phyloP scores from a whole-genome alignment of 495 filamentous ascomycete species.

The Penicillium macrosclerotiorum region DNA sequence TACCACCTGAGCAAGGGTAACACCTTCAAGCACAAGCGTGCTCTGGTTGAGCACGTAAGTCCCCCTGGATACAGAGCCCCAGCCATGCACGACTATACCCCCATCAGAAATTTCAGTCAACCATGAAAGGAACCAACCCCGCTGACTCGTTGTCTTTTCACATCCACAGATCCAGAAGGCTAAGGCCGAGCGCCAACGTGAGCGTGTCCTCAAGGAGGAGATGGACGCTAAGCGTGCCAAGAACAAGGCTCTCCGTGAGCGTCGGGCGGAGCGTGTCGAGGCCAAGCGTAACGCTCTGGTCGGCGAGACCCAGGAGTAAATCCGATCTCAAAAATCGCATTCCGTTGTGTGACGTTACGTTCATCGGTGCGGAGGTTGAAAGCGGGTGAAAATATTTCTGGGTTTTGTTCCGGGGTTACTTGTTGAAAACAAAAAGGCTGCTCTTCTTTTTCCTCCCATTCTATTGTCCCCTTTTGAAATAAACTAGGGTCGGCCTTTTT shows the following conservation, averaged over 20 bases:
- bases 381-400: slow-evolving; percentile 19
- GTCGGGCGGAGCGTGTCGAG: slow-evolving; percentile 81
- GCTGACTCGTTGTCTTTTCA: slow-evolving; percentile 31
- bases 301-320: slow-evolving; percentile 70
- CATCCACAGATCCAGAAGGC: slow-evolving; percentile 89
- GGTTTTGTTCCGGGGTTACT: slow-evolving; percentile 22
- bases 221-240: slow-evolving; percentile 99
- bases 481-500: slow-evolving; percentile 5
- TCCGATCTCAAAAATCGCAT: slow-evolving; percentile 27
- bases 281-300: slow-evolving; percentile 85
- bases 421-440: slow-evolving; percentile 27
- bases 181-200: slow-evolving; percentile 97
- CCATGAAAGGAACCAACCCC: slow-evolving; percentile 1
- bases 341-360: slow-evolving; percentile 32
- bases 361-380: slow-evolving; percentile 45
- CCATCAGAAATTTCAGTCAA: slow-evolving; percentile 2
- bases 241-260: slow-evolving; percentile 99
- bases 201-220: slow-evolving; percentile 93
- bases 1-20: slow-evolving; percentile 99
- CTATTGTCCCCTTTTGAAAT: slow-evolving; percentile 15
- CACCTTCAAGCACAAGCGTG: slow-evolving; percentile 99
- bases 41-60: slow-evolving; percentile 98
- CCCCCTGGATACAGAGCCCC: slow-evolving; percentile 6
- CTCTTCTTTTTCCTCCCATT: slow-evolving; percentile 17
- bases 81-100: not conserved